These are phyloP conservation scores for Yamadazyma membranifaciens DNA, from an alignment of 1,139 yeast species.

Conservation along the genomic window DNA sequence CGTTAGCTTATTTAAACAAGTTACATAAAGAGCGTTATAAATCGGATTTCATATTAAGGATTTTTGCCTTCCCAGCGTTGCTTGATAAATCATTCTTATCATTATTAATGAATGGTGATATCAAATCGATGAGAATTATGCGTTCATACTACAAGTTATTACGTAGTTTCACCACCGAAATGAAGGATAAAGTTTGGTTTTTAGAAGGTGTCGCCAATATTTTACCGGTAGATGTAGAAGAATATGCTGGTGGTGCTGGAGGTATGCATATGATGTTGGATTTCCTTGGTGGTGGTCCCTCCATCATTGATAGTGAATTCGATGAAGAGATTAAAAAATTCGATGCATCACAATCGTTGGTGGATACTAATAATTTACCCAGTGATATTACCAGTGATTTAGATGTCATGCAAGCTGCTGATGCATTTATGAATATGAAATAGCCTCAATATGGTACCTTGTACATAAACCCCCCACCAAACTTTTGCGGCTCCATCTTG, in stretches of 20 bases:
- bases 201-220: slow-evolving; percentile 88
- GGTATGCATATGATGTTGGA: slow-evolving; percentile 91
- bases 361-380: slow-evolving; percentile 56
- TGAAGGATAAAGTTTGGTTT: slow-evolving; percentile 92
- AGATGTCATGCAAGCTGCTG: slow-evolving; percentile 49
- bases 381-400: slow-evolving; percentile 52
- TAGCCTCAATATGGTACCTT: not conserved
- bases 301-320: slow-evolving; percentile 42
- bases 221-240: slow-evolving; percentile 80
- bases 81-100: slow-evolving; percentile 77
- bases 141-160: slow-evolving; percentile 80
- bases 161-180: slow-evolving; percentile 77
- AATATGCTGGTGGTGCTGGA: slow-evolving; percentile 78
- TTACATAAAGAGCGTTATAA: slow-evolving; percentile 78
- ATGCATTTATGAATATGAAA: slow-evolving; percentile 34
- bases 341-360: slow-evolving; percentile 39
- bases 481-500: too few species aligned
- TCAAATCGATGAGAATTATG: slow-evolving; percentile 86
- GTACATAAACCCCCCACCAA: too few species aligned
- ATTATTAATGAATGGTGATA: slow-evolving; percentile 77
- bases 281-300: slow-evolving; percentile 73
- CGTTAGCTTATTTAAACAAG: slow-evolving; percentile 83
- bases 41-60: slow-evolving; percentile 80
- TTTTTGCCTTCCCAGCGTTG: slow-evolving; percentile 92
- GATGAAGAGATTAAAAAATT: slow-evolving; percentile 47